These are phyloP conservation scores for Zygosaccharomyces gambellarensis DNA, from an alignment of 805 yeast genomes.

Conservation along the genomic window DNA sequence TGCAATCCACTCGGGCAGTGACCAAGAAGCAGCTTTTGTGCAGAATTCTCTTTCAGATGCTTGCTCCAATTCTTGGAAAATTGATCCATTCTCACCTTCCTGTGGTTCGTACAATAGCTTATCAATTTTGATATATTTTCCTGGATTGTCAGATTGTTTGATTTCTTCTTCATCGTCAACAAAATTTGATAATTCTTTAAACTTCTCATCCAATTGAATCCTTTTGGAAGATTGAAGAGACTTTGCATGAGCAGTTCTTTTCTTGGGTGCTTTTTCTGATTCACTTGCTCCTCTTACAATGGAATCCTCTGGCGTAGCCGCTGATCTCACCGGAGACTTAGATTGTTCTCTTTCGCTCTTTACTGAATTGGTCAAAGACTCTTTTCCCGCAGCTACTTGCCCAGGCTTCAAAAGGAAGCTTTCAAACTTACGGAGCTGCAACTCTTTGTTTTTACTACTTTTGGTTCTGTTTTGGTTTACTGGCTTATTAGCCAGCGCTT, in stretches of 20 bases:
- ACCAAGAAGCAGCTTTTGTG: slow-evolving; percentile 22
- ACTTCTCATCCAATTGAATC: slow-evolving; percentile 9
- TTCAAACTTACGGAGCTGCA: slow-evolving; percentile 11
- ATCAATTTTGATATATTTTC: slow-evolving; percentile 7
- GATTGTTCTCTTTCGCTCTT: not conserved
- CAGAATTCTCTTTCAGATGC: slow-evolving; percentile 24
- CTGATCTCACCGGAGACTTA: not conserved
- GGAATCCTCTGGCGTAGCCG: not conserved
- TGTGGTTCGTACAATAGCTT: slow-evolving; percentile 8
- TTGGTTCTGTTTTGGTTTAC: slow-evolving; percentile 6
- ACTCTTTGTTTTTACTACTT: slow-evolving; percentile 7
- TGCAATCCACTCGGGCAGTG: slow-evolving; percentile 37
- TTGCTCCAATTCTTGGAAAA: slow-evolving; percentile 17
- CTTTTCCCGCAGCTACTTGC: not conserved
- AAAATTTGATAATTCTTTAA: slow-evolving; percentile 4
- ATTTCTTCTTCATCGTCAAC: not conserved
- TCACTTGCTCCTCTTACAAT: not conserved
- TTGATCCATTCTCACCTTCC: not conserved
- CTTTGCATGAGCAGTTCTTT: not conserved
- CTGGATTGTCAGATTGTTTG: slow-evolving; percentile 8
- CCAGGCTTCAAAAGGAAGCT: slow-evolving; percentile 10
- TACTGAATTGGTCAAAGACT: not conserved
- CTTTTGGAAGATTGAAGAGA: slow-evolving; percentile 1
- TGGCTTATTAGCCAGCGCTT: slow-evolving; percentile 18
- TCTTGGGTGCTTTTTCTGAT: not conserved